These are phyloP conservation scores for Gossypium longicalyx DNA, from an alignment of 345 rosid genomes.

Conservation along the genomic window DNA sequence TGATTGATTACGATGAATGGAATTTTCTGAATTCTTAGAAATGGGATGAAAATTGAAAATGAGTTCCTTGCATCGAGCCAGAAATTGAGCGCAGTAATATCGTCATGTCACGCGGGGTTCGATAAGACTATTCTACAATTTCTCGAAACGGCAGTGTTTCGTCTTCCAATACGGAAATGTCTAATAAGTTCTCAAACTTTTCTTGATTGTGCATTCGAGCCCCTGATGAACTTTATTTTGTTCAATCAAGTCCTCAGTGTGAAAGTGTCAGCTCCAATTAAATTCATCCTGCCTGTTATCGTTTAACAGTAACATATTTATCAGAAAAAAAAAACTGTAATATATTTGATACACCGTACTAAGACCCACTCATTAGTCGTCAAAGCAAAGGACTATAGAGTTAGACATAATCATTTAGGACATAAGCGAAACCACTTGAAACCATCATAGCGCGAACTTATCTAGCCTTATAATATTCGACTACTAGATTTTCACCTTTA, in stretches of 20 bases:
- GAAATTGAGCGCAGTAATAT: not conserved
- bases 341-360: no score
- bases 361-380: no score
- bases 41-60: not conserved
- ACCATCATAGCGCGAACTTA: no score
- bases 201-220: not conserved
- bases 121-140: slow-evolving; percentile 3
- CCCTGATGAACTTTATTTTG: not conserved
- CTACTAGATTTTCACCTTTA: no score
- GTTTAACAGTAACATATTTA: no score
- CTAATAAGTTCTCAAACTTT: not conserved
- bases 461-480: no score
- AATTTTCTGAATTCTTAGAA: not conserved
- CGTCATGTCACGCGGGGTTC: slow-evolving; percentile 7
- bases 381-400: no score
- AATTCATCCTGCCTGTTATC: not conserved
- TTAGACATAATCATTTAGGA: no score
- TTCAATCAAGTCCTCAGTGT: not conserved
- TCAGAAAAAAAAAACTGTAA: no score
- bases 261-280: not conserved
- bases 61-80: not conserved
- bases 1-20: slow-evolving; percentile 7
- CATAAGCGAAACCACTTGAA: no score
- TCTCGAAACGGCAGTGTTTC: not conserved
- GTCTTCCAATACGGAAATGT: not conserved